Conservation (phyloP, 2,329 filamentous ascomycete genomes). For the Talaromyces sp. region DNA sequence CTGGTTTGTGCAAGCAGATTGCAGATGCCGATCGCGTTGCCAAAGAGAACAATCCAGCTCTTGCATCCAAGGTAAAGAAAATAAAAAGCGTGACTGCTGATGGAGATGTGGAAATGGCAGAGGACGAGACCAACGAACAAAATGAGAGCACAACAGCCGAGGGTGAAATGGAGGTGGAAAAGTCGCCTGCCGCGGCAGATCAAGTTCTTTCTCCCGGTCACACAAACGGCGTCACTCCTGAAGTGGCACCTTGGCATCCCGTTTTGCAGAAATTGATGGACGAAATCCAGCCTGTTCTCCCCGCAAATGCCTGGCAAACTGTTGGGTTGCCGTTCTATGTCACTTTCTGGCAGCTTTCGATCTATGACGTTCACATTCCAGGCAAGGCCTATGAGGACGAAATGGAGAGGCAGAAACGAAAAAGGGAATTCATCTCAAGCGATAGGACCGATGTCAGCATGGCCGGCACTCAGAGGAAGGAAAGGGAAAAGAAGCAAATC, state of each 20-base stretch:
- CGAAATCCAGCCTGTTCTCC: conserved; percentile 57
- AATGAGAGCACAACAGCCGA: conserved; percentile 8
- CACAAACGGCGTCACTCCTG: conserved; percentile 14
- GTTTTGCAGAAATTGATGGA: conserved; percentile 70
- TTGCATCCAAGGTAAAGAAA: conserved; percentile 10
- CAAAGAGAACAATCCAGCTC: neutral
- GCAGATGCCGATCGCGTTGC: conserved; percentile 29
- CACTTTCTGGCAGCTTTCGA: conserved; percentile 85
- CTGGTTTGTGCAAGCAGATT: conserved; percentile 65
- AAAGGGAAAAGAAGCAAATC: conserved; percentile 64
- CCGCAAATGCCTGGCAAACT: conserved; percentile 60
- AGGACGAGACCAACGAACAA: conserved; percentile 15
- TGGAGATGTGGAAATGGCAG: conserved; percentile 30
- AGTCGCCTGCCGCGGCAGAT: conserved; percentile 17
- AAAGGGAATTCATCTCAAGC: conserved; percentile 61
- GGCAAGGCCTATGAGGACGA: conserved; percentile 73
- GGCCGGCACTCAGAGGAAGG: conserved; percentile 60
- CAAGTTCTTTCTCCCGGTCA: conserved; percentile 20
- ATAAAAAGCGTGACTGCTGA: conserved; percentile 20
- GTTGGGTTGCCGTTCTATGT: conserved; percentile 79
- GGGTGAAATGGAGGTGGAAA: conserved; percentile 32
- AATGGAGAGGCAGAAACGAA: conserved; percentile 61
- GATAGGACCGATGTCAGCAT: conserved; percentile 70
- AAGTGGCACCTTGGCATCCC: conserved; percentile 55
- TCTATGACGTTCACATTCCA: conserved; percentile 74